A percentile compares a stretch with the other conserved stretches of the same genome.
phyloP scores from a whole-genome alignment of 2,329 filamentous ascomycete genomes.

The Xylariaceae sp. region DNA sequence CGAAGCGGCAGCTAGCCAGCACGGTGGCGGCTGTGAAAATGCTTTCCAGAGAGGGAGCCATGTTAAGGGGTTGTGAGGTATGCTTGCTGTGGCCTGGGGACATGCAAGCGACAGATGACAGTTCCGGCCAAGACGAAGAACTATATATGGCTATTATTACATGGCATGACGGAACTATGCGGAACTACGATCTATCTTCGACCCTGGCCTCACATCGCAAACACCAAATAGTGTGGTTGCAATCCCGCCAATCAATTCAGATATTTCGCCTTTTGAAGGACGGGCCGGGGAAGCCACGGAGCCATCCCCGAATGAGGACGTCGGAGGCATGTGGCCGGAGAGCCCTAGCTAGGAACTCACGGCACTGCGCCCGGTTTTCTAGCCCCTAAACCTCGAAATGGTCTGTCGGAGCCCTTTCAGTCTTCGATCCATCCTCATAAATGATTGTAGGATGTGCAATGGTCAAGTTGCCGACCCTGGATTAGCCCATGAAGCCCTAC shows the following conservation, averaged over 20 bases:
- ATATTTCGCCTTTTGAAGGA: conserved; percentile 7
- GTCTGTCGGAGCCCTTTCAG: background rate
- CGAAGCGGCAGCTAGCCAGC: conserved; percentile 14
- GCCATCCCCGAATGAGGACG: conserved; percentile 12
- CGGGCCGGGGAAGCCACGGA: conserved; percentile 8
- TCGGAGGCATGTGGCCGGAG: conserved; percentile 13
- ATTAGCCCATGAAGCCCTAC: no score
- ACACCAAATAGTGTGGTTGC: background rate
- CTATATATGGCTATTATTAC: background rate
- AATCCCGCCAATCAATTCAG: conserved; percentile 1
- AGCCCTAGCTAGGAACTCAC: background rate
- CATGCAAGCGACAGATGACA: background rate
- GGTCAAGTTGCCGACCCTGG: no score
- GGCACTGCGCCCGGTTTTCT: background rate
- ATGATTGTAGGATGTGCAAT: no score
- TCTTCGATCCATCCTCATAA: no score
- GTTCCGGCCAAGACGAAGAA: background rate
- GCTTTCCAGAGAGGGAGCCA: conserved; percentile 15
- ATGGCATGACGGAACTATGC: no score
- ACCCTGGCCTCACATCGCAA: no score
- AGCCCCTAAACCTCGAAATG: background rate
- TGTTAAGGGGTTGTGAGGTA: background rate
- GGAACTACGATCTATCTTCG: no score
- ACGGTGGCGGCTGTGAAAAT: conserved; percentile 8
- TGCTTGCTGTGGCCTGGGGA: no score